A percentile compares a stretch with the other conserved stretches of the same genome.
Conservation (phyloP, 306 rosid genomes). For the Biancaea sappan region DNA sequence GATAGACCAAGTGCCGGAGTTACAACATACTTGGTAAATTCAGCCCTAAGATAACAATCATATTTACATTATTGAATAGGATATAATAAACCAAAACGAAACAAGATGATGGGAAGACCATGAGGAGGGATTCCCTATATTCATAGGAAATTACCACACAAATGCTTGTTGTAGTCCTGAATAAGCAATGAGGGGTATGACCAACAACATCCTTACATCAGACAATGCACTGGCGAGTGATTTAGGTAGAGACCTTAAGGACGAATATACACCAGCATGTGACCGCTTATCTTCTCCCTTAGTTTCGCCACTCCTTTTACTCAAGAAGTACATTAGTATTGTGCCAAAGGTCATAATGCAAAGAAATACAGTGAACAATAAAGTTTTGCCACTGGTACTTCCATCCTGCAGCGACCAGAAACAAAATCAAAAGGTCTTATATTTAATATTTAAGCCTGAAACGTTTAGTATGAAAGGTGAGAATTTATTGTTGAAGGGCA, state of each 20-base stretch:
- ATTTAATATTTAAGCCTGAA: neutral
- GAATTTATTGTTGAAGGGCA: slow-evolving; percentile 15
- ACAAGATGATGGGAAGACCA: slow-evolving; percentile 17
- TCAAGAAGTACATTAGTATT: slow-evolving; percentile 76
- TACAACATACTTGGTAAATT: slow-evolving; percentile 71
- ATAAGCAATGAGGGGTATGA: slow-evolving; percentile 85
- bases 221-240: slow-evolving; percentile 56
- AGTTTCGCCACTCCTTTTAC: slow-evolving; percentile 47
- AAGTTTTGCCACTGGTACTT: slow-evolving; percentile 59
- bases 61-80: slow-evolving; percentile 24
- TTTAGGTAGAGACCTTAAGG: slow-evolving; percentile 54
- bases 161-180: slow-evolving; percentile 96
- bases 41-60: slow-evolving; percentile 65
- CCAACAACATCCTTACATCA: slow-evolving; percentile 70
- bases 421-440: slow-evolving; percentile 23
- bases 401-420: slow-evolving; percentile 63
- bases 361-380: slow-evolving; percentile 79
- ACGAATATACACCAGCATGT: slow-evolving; percentile 45
- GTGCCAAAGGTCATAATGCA: slow-evolving; percentile 70
- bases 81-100: slow-evolving; percentile 11
- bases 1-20: slow-evolving; percentile 85
- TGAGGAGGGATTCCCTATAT: slow-evolving; percentile 31
- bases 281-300: slow-evolving; percentile 45
- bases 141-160: slow-evolving; percentile 73
- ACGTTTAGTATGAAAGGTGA: slow-evolving; percentile 10